Base-by-base conservation (phyloP, 768 basidiomycete species). In the Tylopilus balloui region DNA sequence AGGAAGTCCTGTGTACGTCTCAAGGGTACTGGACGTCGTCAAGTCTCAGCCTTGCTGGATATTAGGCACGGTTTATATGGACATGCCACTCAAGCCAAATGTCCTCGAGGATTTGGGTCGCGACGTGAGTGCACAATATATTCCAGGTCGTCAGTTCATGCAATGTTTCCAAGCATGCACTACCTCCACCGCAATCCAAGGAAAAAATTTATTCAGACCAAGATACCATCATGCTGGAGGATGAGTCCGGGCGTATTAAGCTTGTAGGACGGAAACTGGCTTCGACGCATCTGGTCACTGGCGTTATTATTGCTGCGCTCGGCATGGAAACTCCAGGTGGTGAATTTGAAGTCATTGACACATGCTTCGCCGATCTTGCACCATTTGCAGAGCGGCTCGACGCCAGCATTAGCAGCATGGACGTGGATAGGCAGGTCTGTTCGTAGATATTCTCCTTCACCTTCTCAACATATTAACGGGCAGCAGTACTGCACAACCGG, bases 71-170 rank as follows among this genome's bases (percentile, higher is more conserved):
- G 84, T 97, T 6, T 99, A 97, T 67, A 86, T 98, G 83, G 93
- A 99, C 52, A 99, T 99, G 96, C 91, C 93, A 9, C 75, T 98
- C 44, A 99, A 99, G 63, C 95, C 95, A 0, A 98, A 97, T 61
- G 89, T 99, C n/a, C 77, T 99, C 53, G 88, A 92, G 59, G 96
- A 99, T 55, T 80, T 98, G 55, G 92, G 86, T 20, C 78, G 89
- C 65, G 93, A 99, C 59, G 96, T 97, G 61, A 57, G 90, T 75
- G 19, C 29, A 19, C 41, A 47, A 45, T 36, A 40, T 44, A 19
- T 52, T 54, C 35, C 14, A 21, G 20, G 4, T 31, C 27, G 13
- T 51, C 48, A 46, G 41, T 47, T 45, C 27, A 36, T 44, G 48
- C 45, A 54, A 27, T 2, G 38, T 42, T 11, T 42, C 51, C 35